Evolutionary conservation across 139 green algal genomes (phyloP), one percentile per base, ranked within the genome.

Genomic region (Gonium pectorale): DNA sequence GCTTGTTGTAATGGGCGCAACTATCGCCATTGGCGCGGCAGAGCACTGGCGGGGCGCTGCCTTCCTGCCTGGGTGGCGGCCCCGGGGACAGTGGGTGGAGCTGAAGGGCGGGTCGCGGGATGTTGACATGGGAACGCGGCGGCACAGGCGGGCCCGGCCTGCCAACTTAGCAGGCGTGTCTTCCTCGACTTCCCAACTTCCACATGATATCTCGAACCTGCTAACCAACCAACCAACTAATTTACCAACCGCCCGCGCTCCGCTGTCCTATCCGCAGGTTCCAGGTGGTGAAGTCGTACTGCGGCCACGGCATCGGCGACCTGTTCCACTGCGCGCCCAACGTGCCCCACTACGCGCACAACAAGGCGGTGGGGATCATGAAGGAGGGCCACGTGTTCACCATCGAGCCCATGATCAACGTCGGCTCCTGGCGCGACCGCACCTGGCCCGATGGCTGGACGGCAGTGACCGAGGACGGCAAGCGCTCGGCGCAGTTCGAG

Each of bases 381-480:
- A 79, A 87, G 88, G 89, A 90, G 70, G 93, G 93, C 6, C 87
- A 95, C 79, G 87, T 95, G 15, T 99, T 99, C 90, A 99, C 97
- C 0, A 99, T 99, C 80, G 97, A 99, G 91, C 97, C 97, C 1
- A 99, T 99, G 97, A 97, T 99, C 33, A 73, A 90, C 41, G 44
- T 44, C 11, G 95, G 95, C 40, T 90, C 75, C 17, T 96, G 93
- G 89, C 87, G 89, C 1, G 96, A 98, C 83, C 85, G 87, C 41
- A 96, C 92, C 33, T 99, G 97, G 97, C 97, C 97, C 0, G 97
- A 99, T 71, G 95, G 96, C 44, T 99, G 97, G 96, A 99, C 97
- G 5, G 91, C 95, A 0, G 93, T 95, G 3, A 99, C 97, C 17
- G 82, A 90, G 63, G 97, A 99, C 83, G 97, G 97, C 54, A 90